phyloP scores from a whole-genome alignment of 2,329 filamentous ascomycete species.

The Ceratocystis eucalypticola region DNA sequence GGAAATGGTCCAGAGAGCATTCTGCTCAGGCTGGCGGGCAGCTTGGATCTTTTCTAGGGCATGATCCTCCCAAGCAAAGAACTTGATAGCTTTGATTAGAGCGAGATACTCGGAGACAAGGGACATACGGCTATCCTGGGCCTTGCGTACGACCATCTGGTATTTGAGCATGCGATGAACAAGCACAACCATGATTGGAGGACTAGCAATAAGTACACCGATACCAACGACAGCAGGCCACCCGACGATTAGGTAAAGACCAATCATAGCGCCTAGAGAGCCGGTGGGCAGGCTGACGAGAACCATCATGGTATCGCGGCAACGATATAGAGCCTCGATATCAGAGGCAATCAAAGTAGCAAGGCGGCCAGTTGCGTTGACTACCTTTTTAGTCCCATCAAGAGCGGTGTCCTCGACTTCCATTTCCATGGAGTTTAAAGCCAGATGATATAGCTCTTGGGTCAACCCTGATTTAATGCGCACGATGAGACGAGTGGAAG shows the following conservation, averaged over 20 bases:
- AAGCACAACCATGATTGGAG: slow-evolving; percentile 38
- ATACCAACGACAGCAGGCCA: slow-evolving; percentile 43
- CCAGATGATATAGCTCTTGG: slow-evolving; percentile 44
- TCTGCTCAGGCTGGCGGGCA: slow-evolving; percentile 39
- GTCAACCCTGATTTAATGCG: slow-evolving; percentile 43
- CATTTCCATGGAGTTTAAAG: slow-evolving; percentile 42
- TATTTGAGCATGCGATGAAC: slow-evolving; percentile 37
- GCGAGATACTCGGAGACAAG: slow-evolving; percentile 44
- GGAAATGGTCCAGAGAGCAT: slow-evolving; percentile 40
- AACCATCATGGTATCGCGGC: slow-evolving; percentile 39
- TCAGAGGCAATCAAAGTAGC: slow-evolving; percentile 47
- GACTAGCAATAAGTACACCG: slow-evolving; percentile 33
- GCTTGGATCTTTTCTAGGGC: slow-evolving; percentile 38
- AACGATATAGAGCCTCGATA: slow-evolving; percentile 39
- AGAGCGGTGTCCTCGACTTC: slow-evolving; percentile 33
- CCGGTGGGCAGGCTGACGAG: slow-evolving; percentile 34
- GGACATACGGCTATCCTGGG: slow-evolving; percentile 44
- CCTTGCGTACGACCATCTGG: slow-evolving; percentile 39
- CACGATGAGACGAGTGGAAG: slow-evolving; percentile 37
- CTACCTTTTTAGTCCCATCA: slow-evolving; percentile 22
- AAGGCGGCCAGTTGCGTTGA: slow-evolving; percentile 37
- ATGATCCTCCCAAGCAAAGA: slow-evolving; percentile 46
- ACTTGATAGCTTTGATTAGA: slow-evolving; percentile 46
- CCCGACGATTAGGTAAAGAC: slow-evolving; percentile 42
- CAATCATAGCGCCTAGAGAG: slow-evolving; percentile 35